phyloP scores from a whole-genome alignment of 2,329 filamentous ascomycete genomes.

The Botrytis pseudocinerea region DNA sequence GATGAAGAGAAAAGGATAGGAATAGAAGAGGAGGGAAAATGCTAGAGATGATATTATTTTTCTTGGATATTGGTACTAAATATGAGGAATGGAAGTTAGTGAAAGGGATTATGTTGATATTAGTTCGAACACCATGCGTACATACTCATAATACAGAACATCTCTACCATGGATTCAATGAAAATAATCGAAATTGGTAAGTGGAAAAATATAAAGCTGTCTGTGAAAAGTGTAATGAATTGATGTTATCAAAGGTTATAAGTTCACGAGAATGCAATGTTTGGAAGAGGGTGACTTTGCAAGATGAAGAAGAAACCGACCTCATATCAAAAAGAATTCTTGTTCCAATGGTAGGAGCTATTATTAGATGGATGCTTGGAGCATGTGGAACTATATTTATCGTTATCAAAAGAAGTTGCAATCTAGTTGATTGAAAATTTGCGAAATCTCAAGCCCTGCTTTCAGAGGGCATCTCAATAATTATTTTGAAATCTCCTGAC shows the following conservation, averaged over 20 bases:
- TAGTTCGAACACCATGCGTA: background rate
- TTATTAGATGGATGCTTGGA: fast-evolving
- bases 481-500: fast-evolving
- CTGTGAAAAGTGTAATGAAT: background rate
- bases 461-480: background rate
- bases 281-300: fast-evolving
- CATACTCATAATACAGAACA: background rate
- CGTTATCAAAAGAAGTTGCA: fast-evolving
- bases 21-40: background rate
- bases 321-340: fast-evolving
- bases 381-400: background rate
- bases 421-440: background rate
- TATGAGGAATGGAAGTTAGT: background rate
- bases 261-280: background rate
- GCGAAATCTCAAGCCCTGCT: background rate
- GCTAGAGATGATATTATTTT: background rate
- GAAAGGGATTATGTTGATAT: background rate
- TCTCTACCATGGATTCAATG: background rate
- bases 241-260: background rate
- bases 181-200: no score
- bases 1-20: background rate
- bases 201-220: background rate
- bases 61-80: background rate
- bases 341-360: background rate
- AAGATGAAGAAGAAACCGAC: background rate